A percentile compares a stretch with the other conserved stretches of the same genome.
phyloP scores from a whole-genome alignment of 2,329 filamentous ascomycete genomes.

The Gliomastix tumulicola region DNA sequence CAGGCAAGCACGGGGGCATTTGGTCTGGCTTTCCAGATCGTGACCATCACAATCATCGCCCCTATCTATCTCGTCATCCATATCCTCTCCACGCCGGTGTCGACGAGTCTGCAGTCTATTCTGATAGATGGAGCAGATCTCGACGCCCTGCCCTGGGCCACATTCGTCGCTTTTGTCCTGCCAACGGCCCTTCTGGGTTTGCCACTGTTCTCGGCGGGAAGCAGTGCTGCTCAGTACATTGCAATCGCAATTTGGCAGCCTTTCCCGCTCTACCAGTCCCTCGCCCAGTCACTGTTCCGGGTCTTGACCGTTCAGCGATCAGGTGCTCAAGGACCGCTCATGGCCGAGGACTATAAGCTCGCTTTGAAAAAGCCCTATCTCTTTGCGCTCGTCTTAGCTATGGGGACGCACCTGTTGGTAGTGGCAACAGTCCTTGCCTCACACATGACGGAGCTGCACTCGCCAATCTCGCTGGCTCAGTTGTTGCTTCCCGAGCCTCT shows the following conservation, averaged over 20 bases:
- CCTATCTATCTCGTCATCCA: constrained; percentile 5
- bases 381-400: not conserved
- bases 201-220: constrained; percentile 1
- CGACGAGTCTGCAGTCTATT: not conserved
- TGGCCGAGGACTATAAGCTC: not conserved
- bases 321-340: too few species aligned
- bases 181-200: constrained; percentile 1
- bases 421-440: constrained; percentile 2
- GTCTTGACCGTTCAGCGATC: too few species aligned
- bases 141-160: constrained; percentile 1
- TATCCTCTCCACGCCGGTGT: not conserved
- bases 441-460: not conserved
- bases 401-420: constrained; percentile 1
- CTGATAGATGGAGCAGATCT: constrained; percentile 2
- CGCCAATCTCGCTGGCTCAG: constrained; percentile 3
- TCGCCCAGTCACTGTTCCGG: constrained; percentile 1
- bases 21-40: constrained; percentile 3
- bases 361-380: constrained; percentile 2
- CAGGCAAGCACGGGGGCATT: constrained; percentile 3
- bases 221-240: not conserved
- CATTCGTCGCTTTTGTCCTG: constrained; percentile 2
- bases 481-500: not conserved
- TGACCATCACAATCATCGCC: constrained; percentile 6
- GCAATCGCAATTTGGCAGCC: constrained; percentile 6
- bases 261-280: constrained; percentile 4